Conservation (phyloP, 2,329 filamentous ascomycete genomes). For the Pseudodiploospora longispora region DNA sequence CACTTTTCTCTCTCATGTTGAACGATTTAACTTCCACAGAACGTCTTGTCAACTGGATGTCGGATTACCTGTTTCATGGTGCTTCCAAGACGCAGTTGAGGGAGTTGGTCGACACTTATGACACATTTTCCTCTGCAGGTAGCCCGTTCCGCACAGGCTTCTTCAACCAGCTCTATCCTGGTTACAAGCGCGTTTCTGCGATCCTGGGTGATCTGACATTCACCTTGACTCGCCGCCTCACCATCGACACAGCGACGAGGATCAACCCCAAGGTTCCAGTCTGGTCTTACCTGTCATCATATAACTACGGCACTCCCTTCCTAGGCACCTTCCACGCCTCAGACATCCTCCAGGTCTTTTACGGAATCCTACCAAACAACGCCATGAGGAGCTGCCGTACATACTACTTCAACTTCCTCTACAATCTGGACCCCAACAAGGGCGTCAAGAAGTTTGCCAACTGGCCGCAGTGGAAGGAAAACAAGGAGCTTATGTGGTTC, state of each 20-base stretch:
- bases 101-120: constrained; percentile 55
- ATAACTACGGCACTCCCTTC: constrained; percentile 62
- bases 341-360: constrained; percentile 63
- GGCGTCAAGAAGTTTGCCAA: constrained; percentile 29
- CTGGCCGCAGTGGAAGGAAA: constrained; percentile 36
- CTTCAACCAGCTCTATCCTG: constrained; percentile 65
- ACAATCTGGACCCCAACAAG: constrained; percentile 62
- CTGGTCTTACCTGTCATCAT: constrained; percentile 71
- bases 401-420: constrained; percentile 67
- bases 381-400: constrained; percentile 51
- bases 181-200: constrained; percentile 69
- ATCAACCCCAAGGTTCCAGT: constrained; percentile 50
- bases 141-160: constrained; percentile 64
- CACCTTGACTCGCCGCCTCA: constrained; percentile 59
- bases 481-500: constrained; percentile 44
- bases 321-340: constrained; percentile 69
- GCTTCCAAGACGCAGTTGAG: constrained; percentile 44
- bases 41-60: constrained; percentile 54
- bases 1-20: constrained; percentile 64
- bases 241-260: constrained; percentile 41
- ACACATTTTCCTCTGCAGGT: constrained; percentile 45
- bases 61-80: constrained; percentile 48
- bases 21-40: constrained; percentile 55
- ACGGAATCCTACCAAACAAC: constrained; percentile 54
- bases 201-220: constrained; percentile 70